These are phyloP conservation scores for Penicillium coprophilum DNA, from an alignment of 495 filamentous ascomycete genomes.

Conservation along the genomic window DNA sequence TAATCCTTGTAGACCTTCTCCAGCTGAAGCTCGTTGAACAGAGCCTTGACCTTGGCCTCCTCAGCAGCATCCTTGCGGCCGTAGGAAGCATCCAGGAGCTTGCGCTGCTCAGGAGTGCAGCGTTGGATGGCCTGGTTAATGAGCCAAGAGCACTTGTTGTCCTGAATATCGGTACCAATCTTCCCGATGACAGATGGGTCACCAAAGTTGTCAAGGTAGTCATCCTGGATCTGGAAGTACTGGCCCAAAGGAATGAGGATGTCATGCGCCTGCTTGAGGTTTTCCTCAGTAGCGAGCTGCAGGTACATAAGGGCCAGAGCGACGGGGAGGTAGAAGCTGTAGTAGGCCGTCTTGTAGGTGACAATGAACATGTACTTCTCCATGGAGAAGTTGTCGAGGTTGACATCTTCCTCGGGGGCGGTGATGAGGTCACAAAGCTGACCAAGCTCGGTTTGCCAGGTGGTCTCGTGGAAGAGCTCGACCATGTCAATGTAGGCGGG, in stretches of 20 bases:
- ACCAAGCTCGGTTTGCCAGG: slow-evolving; percentile 90
- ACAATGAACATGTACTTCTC: slow-evolving; percentile 98
- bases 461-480: slow-evolving; percentile 93
- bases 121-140: slow-evolving; percentile 87
- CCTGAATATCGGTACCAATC: slow-evolving; percentile 97
- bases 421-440: slow-evolving; percentile 94
- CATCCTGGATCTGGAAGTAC: slow-evolving; percentile 98
- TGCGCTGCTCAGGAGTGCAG: slow-evolving; percentile 76
- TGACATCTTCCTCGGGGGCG: slow-evolving; percentile 82
- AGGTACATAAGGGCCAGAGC: slow-evolving; percentile 82
- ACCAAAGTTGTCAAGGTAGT: slow-evolving; percentile 97
- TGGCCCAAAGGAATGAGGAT: slow-evolving; percentile 98
- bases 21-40: slow-evolving; percentile 81
- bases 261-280: slow-evolving; percentile 80
- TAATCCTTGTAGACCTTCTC: slow-evolving; percentile 80
- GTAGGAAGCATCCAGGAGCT: slow-evolving; percentile 78
- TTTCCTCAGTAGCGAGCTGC: slow-evolving; percentile 75
- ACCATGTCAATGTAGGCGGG: slow-evolving; percentile 83
- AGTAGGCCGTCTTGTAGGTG: slow-evolving; percentile 98
- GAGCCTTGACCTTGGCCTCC: slow-evolving; percentile 80
- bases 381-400: slow-evolving; percentile 90
- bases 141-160: slow-evolving; percentile 99
- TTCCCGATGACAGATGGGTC: slow-evolving; percentile 94
- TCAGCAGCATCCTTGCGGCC: slow-evolving; percentile 79
- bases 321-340: slow-evolving; percentile 98